Evolutionary conservation across 2,329 filamentous ascomycete species (phyloP), one percentile per base, ranked within the genome.

Genomic region (Paracorniculantispora psalliotae): DNA sequence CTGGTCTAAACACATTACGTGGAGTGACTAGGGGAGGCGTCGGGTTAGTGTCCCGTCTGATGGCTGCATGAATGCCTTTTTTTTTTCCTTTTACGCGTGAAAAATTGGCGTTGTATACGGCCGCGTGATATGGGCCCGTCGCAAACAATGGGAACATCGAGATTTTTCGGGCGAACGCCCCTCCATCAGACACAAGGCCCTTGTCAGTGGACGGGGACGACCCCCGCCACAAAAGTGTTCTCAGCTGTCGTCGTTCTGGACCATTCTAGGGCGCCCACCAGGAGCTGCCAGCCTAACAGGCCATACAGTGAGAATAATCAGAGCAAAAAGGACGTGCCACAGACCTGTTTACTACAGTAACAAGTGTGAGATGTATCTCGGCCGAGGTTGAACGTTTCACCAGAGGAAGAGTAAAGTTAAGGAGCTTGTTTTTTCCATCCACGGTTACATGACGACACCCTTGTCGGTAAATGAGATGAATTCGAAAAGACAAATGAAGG

Each of bases 81-180:
- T 30, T 35, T 25, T 33, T 28, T n/a, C 15, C n/a, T n/a, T 39
- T 35, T 46, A 30, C n/a, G 23, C 50, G 9, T 43, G 25, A 43
- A 56, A n/a, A n/a, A n/a, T n/a, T 48, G 39, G 51, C 51, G 51
- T 44, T 54, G 39, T 56, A 37, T 44, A 17, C 43, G 30, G 25
- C 25, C 37, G 35, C 21, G 37, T 30, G 23, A 43, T 41, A 55
- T 25, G 21, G 52, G 39, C 28, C 52, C 52, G 39, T 55, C 39
- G 41, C 52, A 55, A 53, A 55, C 39, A 33, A 54, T 33, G n/a
- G 30, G 30, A 21, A 23, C 26, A 26, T 25, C 21, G 19, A 54
- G 10, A 8, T 37, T 50, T 23, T 50, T 25, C 30, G 47, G 47
- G 30, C 28, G 30, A 35, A n/a, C 13, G 28, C 30, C 49, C 35